These are phyloP conservation scores for Testicularia cyperi DNA, from an alignment of 1,284 basidiomycete genomes.

Conservation along the genomic window DNA sequence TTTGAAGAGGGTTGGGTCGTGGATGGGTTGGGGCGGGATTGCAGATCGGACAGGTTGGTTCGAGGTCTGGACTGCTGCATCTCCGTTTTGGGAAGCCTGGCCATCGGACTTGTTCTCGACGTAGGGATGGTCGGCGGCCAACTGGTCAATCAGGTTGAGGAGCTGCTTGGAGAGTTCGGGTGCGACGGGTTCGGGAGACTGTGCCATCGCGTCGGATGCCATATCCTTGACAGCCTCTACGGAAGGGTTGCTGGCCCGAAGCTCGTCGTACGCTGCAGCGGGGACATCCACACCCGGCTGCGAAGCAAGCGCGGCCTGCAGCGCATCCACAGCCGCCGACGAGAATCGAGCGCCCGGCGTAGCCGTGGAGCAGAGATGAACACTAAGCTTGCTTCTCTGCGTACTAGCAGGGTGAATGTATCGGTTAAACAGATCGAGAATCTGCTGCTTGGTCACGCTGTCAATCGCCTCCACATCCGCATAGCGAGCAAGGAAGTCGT, in stretches of 20 bases:
- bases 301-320: conserved; percentile 67
- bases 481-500: conserved; percentile 64
- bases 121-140: conserved; percentile 68
- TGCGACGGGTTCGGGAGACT: conserved; percentile 56
- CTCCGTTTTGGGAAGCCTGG: conserved; percentile 60
- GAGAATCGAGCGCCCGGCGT: conserved; percentile 68
- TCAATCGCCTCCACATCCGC: conserved; percentile 71
- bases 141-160: conserved; percentile 65
- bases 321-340: conserved; percentile 68
- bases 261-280: conserved; percentile 63
- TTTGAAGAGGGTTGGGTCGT: conserved; percentile 75
- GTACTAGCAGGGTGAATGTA: conserved; percentile 66
- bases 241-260: conserved; percentile 65
- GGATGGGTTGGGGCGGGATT: conserved; percentile 65
- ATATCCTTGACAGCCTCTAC: conserved; percentile 50
- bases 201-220: conserved; percentile 45
- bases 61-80: conserved; percentile 60
- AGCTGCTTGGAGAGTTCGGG: conserved; percentile 65
- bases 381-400: conserved; percentile 42
- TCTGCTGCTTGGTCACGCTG: conserved; percentile 73
- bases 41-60: no score
- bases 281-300: conserved; percentile 67
- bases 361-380: conserved; percentile 62
- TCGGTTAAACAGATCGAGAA: conserved; percentile 73
- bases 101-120: conserved; percentile 63